Conservation (phyloP, 2,329 filamentous ascomycete genomes). For the Fusarium sp. region DNA sequence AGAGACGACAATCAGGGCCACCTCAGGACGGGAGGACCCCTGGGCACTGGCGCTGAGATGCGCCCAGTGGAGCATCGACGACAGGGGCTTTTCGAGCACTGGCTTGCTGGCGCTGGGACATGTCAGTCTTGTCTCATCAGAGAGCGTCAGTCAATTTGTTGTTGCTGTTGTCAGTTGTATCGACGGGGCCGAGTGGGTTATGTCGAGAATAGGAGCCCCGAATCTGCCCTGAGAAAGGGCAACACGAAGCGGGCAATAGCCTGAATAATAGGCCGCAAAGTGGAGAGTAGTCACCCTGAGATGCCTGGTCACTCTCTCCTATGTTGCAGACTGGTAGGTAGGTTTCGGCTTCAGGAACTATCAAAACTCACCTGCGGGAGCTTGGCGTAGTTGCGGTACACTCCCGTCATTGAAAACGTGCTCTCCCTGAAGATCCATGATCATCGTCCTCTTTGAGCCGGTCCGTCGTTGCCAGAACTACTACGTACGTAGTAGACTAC, state of each 20-base stretch:
- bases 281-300: background rate
- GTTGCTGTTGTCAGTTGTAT: background rate
- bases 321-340: constrained; percentile 14
- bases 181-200: background rate
- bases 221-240: constrained; percentile 3
- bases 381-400: constrained; percentile 6
- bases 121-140: constrained; percentile 27
- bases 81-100: constrained; percentile 23
- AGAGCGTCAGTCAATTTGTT: constrained; percentile 13
- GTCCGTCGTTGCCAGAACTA: constrained; percentile 26
- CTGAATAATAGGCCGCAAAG: background rate
- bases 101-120: constrained; percentile 25
- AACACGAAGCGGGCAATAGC: background rate
- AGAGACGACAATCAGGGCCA: constrained; percentile 10
- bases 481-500: background rate
- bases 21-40: constrained; percentile 36
- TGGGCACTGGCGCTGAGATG: constrained; percentile 43
- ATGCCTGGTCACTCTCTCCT: background rate
- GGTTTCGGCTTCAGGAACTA: constrained; percentile 25
- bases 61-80: constrained; percentile 37
- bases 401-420: constrained; percentile 24
- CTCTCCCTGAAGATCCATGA: constrained; percentile 31
- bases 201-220: background rate
- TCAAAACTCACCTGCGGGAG: constrained; percentile 20
- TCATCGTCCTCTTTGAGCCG: constrained; percentile 12